Conservation (phyloP, 2,329 filamentous ascomycete genomes). For the Capronia epimyces region DNA sequence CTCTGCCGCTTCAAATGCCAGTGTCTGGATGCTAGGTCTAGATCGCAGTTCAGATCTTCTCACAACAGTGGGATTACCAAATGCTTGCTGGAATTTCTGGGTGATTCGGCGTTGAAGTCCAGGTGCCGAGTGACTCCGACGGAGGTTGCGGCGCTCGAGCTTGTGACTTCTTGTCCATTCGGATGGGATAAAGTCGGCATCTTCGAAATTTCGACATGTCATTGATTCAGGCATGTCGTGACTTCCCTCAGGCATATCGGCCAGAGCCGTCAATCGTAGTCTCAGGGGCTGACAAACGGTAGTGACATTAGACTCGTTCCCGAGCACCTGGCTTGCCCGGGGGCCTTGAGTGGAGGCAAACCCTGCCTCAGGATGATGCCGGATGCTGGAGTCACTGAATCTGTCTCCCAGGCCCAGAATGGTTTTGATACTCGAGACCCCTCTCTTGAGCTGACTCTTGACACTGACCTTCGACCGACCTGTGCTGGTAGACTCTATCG, state of each 20-base stretch:
- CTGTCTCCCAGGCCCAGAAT: slow-evolving; percentile 15
- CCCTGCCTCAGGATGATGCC: slow-evolving; percentile 9
- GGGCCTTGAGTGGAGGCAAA: slow-evolving; percentile 3
- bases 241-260: slow-evolving; percentile 2
- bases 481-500: slow-evolving; percentile 22
- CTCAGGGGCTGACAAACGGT: slow-evolving; percentile 16
- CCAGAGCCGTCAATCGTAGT: slow-evolving; percentile 16
- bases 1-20: slow-evolving; percentile 9
- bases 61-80: slow-evolving; percentile 26
- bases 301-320: slow-evolving; percentile 16
- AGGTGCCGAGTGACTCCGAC: slow-evolving; percentile 19
- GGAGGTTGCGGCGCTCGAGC: background rate
- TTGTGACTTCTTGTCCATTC: slow-evolving; percentile 1
- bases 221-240: slow-evolving; percentile 7
- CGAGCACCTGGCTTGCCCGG: slow-evolving; percentile 6
- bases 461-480: slow-evolving; percentile 18
- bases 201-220: background rate
- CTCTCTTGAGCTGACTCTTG: slow-evolving; percentile 19
- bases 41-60: slow-evolving; percentile 19
- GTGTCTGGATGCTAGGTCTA: slow-evolving; percentile 25
- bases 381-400: slow-evolving; percentile 6
- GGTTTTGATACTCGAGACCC: slow-evolving; percentile 20
- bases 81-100: slow-evolving; percentile 20
- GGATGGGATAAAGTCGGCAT: slow-evolving; percentile 2
- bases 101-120: slow-evolving; percentile 16